phyloP scores from a whole-genome alignment of 2,329 filamentous ascomycete genomes.

The Huntiella abstrusa region DNA sequence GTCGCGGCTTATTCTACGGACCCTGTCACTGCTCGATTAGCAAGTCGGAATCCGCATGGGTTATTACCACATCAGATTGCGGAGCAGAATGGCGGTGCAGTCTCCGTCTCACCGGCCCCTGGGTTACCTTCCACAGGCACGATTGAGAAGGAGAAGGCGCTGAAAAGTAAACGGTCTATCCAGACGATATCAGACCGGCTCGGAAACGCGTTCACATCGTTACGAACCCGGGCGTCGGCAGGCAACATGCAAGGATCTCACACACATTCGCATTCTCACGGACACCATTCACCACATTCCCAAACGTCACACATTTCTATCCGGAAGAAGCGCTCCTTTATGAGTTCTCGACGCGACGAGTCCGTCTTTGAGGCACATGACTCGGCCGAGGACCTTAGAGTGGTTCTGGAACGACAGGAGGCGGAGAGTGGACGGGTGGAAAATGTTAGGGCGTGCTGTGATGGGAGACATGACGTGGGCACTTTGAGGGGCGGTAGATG shows the following conservation, averaged over 20 bases:
- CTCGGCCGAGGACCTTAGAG: constrained; percentile 65
- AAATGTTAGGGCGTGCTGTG: constrained; percentile 92
- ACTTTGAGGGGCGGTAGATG: constrained; percentile 26
- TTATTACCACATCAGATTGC: constrained; percentile 28
- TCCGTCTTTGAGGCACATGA: constrained; percentile 49
- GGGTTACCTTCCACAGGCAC: constrained; percentile 16
- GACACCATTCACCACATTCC: too few species aligned
- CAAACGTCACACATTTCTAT: background rate
- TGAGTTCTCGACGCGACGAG: constrained; percentile 21
- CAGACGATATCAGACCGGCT: constrained; percentile 38
- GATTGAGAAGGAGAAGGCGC: constrained; percentile 15
- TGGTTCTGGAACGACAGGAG: constrained; percentile 62
- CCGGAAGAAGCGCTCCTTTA: constrained; percentile 9
- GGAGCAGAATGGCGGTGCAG: constrained; percentile 15
- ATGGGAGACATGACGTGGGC: constrained; percentile 74
- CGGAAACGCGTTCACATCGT: constrained; percentile 34
- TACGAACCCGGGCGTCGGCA: constrained; percentile 28
- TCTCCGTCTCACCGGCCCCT: background rate
- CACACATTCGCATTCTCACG: background rate
- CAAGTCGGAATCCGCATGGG: constrained; percentile 12
- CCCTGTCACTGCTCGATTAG: constrained; percentile 4
- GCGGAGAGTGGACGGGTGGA: constrained; percentile 63
- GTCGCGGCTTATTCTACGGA: constrained; percentile 7
- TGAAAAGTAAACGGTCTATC: constrained; percentile 16
- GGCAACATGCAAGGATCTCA: constrained; percentile 2